phyloP scores from a whole-genome alignment of 257 asterid species.

The Nicotiana attenuata region DNA sequence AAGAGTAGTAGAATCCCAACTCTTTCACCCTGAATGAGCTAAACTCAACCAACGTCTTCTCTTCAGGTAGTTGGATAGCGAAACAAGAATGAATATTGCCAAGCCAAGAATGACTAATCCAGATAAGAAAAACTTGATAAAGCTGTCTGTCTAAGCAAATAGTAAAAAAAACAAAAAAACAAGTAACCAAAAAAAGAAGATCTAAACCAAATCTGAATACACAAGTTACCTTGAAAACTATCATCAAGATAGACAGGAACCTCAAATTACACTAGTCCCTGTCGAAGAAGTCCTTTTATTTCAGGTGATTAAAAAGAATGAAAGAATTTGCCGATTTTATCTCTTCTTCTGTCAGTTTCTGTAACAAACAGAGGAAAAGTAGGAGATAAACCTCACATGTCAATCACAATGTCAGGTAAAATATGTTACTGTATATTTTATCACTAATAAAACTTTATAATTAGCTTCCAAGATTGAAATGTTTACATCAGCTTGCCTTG shows the following conservation, averaged over 20 bases:
- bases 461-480: background rate
- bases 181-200: background rate
- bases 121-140: background rate
- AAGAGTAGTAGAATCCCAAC: no score
- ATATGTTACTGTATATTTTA: background rate
- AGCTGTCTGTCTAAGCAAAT: background rate
- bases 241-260: conserved; percentile 95
- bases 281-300: conserved; percentile 74
- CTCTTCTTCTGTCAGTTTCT: conserved; percentile 98
- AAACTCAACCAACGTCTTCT: background rate
- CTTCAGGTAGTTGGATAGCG: background rate
- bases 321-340: conserved; percentile 87
- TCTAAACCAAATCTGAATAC: background rate
- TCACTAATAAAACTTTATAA: background rate
- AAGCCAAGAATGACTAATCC: background rate
- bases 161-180: background rate
- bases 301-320: conserved; percentile 85
- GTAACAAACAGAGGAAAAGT: conserved; percentile 9
- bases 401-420: background rate
- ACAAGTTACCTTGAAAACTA: conserved; percentile 75
- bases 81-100: background rate
- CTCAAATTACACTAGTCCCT: conserved; percentile 92
- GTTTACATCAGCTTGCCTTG: background rate
- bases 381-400: background rate
- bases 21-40: no score